Evolutionary conservation across 176 grass and related monocot genomes (phyloP), one percentile per base, ranked within the genome.

Genomic region (Tillandsia leiboldiana): DNA sequence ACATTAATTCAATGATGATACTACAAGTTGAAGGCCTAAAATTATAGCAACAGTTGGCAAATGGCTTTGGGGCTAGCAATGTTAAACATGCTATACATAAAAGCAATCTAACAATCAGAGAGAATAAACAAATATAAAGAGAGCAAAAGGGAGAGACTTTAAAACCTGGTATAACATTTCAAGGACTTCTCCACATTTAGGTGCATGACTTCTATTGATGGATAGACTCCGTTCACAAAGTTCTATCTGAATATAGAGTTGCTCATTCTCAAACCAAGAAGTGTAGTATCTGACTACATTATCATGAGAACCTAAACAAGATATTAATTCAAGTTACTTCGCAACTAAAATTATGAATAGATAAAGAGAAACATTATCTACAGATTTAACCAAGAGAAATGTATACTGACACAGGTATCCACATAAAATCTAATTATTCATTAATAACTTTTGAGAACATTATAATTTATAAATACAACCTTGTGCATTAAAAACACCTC

Each of bases 211-310:
- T 79, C 22, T 67, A 29, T 77, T 85, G 50, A 82, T 75, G 65
- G 75, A 81, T 61, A 93, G 51, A 64, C 86, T 85, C 15, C 54
- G 12, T 58, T 93, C 89, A 27, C 94, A 97, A 2, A 97, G 82
- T 83, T 97, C 94, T 89, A 93, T 93, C 79, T 97, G 94, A 87
- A 97, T 93, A 77, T 71, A 93, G 13, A 97, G 84, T 28, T 86
- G 82, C 48, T 86, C 80, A 51, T 90, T 88, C 81, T 97, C 94
- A 79, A 93, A 97, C 94, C 94, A 97, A 65, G 94, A 97, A 51
- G 74, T 90, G 84, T 92, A 92, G 71, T 97, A 97, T 70, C 83
- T 77, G 72, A 97, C 80, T 77, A 97, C 87, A 64, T 93, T 97
- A 68, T 97, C 86, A 80, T 97, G 89, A 63, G 65, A 79, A 70